These are phyloP conservation scores for Penicillium sp. DNA, from an alignment of 2,329 filamentous ascomycete genomes.

Conservation along the genomic window DNA sequence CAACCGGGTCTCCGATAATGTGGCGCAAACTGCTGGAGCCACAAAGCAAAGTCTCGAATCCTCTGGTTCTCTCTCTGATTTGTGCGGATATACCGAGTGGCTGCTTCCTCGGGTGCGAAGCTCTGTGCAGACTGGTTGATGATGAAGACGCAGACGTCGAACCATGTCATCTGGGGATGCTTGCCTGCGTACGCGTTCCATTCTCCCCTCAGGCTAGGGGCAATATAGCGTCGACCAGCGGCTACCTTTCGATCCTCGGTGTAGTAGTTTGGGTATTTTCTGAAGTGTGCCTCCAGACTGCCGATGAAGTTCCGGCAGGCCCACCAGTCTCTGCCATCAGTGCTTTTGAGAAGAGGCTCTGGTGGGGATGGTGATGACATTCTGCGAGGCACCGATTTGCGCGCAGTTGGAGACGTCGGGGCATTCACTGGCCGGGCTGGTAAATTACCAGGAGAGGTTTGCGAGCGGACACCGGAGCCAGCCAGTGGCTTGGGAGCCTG, in stretches of 20 bases:
- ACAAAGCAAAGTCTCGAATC: slow-evolving; percentile 5
- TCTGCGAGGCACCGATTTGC: background rate
- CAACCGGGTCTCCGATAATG: background rate
- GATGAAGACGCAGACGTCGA: slow-evolving; percentile 7
- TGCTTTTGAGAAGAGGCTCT: background rate
- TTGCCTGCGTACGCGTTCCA: background rate
- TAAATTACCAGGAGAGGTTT: background rate
- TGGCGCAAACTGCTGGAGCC: slow-evolving; percentile 3
- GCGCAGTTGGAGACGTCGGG: background rate
- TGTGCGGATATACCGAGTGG: background rate
- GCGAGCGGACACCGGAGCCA: background rate
- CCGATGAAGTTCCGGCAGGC: slow-evolving; percentile 3
- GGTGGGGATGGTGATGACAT: background rate
- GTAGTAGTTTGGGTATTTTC: background rate
- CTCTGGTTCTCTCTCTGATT: background rate
- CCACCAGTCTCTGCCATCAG: background rate
- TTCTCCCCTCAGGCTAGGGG: background rate
- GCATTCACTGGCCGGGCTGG: background rate
- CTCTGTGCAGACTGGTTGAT: background rate
- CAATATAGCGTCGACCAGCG: background rate
- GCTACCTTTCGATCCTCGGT: slow-evolving; percentile 6
- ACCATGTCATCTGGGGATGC: background rate
- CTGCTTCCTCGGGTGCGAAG: background rate
- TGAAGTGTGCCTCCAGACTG: background rate
- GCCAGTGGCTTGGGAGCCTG: background rate